These are phyloP conservation scores for Leishmania braziliensis DNA, from an alignment of 208 protist species.

Conservation along the genomic window DNA sequence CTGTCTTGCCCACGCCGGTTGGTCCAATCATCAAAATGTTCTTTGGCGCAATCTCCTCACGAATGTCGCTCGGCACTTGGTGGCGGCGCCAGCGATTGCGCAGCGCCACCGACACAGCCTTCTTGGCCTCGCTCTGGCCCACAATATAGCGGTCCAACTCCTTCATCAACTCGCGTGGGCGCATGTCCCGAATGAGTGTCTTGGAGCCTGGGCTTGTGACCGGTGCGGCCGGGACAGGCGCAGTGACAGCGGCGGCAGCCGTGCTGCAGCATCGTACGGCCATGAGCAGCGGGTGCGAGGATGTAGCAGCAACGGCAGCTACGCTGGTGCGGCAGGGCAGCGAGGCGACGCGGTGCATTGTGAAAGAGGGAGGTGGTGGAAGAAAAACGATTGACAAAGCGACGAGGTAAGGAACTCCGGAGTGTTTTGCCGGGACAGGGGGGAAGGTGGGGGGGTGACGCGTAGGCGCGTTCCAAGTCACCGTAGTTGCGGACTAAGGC, in stretches of 20 bases:
- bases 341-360: constrained; percentile 22
- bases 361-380: neutral
- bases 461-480: too few species aligned
- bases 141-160: constrained; percentile 98
- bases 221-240: constrained; percentile 28
- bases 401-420: neutral
- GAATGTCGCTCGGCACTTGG: constrained; percentile 87
- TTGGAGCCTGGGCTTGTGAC: constrained; percentile 25
- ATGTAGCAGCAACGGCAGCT: neutral
- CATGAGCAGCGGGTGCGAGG: constrained; percentile 9
- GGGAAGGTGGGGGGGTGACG: neutral
- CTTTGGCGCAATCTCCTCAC: constrained; percentile 94
- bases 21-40: constrained; percentile 96
- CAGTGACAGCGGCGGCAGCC: constrained; percentile 46
- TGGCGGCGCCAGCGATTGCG: constrained; percentile 95
- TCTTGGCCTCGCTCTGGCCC: constrained; percentile 97
- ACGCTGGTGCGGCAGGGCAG: neutral
- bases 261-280: constrained; percentile 52
- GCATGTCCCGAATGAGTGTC: constrained; percentile 87
- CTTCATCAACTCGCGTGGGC: constrained; percentile 92
- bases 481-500: neutral
- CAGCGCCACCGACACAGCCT: constrained; percentile 96
- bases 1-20: constrained; percentile 95
- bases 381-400: neutral
- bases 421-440: neutral